phyloP scores from a whole-genome alignment of 257 asterid species.

The Gentiana macrophylla region DNA sequence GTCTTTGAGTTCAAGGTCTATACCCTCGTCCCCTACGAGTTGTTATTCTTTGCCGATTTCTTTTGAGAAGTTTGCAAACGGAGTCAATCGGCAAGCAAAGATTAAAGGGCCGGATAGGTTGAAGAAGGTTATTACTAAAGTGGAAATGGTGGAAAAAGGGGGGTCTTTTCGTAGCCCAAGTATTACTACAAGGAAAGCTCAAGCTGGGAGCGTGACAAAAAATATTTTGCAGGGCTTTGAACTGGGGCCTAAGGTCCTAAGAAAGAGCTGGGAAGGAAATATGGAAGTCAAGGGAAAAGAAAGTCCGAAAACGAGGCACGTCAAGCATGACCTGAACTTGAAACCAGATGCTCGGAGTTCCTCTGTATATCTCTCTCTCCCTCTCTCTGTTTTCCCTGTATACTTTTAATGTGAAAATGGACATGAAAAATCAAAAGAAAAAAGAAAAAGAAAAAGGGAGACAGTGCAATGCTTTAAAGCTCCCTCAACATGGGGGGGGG shows the following conservation, averaged over 20 bases:
- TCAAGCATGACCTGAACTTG: constrained; percentile 30
- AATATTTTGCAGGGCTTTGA: constrained; percentile 64
- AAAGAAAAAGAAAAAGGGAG: neutral
- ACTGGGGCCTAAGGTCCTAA: constrained; percentile 79
- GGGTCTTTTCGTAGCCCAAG: constrained; percentile 40
- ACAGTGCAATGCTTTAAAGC: neutral
- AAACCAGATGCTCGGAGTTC: constrained; percentile 57
- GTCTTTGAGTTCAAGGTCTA: constrained; percentile 73
- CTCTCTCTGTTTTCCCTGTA: neutral
- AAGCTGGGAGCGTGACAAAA: constrained; percentile 43
- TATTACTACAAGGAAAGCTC: constrained; percentile 33
- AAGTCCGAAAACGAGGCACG: constrained; percentile 64
- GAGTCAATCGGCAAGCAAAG: constrained; percentile 71
- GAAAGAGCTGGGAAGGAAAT: constrained; percentile 99
- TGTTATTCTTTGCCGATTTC: constrained; percentile 90
- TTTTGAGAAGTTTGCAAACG: constrained; percentile 82
- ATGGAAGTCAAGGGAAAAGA: constrained; percentile 70
- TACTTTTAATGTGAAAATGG: neutral
- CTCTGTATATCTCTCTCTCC: constrained; percentile 45
- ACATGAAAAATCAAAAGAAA: neutral
- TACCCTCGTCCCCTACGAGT: constrained; percentile 91
- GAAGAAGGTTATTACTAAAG: constrained; percentile 40
- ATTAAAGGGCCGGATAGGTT: constrained; percentile 61
- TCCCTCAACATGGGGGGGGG: too few relatives aligned
- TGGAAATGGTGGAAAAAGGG: constrained; percentile 45